phyloP scores from a whole-genome alignment of 345 rosid species.

The Raphanus sativus region DNA sequence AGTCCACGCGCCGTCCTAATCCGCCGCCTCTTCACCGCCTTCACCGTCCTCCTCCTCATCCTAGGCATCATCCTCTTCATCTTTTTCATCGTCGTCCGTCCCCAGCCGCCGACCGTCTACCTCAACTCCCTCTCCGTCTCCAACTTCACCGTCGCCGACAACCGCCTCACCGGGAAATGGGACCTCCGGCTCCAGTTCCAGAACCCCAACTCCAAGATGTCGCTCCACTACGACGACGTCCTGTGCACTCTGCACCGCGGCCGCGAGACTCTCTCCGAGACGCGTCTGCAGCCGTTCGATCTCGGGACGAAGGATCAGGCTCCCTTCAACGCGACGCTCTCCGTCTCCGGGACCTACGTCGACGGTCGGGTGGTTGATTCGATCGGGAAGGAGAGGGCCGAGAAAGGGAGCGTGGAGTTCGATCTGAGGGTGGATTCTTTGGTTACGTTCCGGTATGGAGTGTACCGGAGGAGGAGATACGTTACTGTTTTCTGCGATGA shows the following conservation, averaged over 20 bases:
- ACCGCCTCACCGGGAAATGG: slow-evolving; percentile 56
- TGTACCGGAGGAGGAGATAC: slow-evolving; percentile 47
- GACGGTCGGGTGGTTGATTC: slow-evolving; percentile 24
- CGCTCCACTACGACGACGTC: slow-evolving; percentile 44
- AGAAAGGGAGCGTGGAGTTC: slow-evolving; percentile 47
- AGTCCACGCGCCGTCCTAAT: slow-evolving; percentile 47
- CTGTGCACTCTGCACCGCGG: slow-evolving; percentile 26
- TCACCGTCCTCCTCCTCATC: slow-evolving; percentile 37
- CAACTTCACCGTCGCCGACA: slow-evolving; percentile 51
- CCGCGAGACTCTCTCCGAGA: slow-evolving; percentile 38
- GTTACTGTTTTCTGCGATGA: slow-evolving; percentile 50
- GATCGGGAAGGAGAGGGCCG: slow-evolving; percentile 44
- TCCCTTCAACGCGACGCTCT: slow-evolving; percentile 36
- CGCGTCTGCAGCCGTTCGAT: slow-evolving; percentile 57
- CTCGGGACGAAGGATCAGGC: slow-evolving; percentile 51
- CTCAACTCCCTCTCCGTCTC: slow-evolving; percentile 57
- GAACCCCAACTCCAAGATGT: slow-evolving; percentile 79
- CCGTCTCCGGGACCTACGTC: slow-evolving; percentile 50
- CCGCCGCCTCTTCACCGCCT: slow-evolving; percentile 50
- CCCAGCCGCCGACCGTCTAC: slow-evolving; percentile 56
- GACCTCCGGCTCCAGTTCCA: slow-evolving; percentile 45
- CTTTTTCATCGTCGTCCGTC: slow-evolving; percentile 68
- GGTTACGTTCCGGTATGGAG: slow-evolving; percentile 52
- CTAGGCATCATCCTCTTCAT: slow-evolving; percentile 54
- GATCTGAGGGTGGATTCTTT: slow-evolving; percentile 43